Evolutionary conservation across 768 basidiomycete species (phyloP).

Genomic region (Gautieria morchelliformis): DNA sequence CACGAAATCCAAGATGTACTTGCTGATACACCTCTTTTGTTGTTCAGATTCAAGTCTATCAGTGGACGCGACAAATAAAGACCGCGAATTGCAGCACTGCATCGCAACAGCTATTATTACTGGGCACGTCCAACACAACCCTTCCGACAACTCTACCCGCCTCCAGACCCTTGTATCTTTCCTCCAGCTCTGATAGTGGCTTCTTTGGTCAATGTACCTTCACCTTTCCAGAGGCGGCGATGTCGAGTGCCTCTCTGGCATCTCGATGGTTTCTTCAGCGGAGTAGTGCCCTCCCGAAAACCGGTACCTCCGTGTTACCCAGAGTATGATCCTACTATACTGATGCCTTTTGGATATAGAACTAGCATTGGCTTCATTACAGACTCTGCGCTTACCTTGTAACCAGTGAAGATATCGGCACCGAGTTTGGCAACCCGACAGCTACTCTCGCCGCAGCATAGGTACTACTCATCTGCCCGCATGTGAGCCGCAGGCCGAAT

Average conservation of each 20-base stretch:
- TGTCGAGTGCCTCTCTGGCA: slow-evolving; percentile 67
- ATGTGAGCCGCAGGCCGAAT: slow-evolving; percentile 26
- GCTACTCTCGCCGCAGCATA: slow-evolving; percentile 69
- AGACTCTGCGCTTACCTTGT: slow-evolving; percentile 31
- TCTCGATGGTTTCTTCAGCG: slow-evolving; percentile 73
- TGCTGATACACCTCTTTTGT: too few relatives aligned
- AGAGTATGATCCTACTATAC: slow-evolving; percentile 38
- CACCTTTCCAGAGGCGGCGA: slow-evolving; percentile 64
- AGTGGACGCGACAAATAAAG: too few relatives aligned
- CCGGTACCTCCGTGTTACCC: slow-evolving; percentile 15
- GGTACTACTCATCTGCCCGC: slow-evolving; percentile 66
- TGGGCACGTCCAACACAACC: slow-evolving; percentile 18
- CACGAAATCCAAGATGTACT: too few relatives aligned
- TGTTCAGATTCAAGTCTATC: too few relatives aligned
- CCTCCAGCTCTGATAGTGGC: slow-evolving; percentile 40
- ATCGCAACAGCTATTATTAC: not conserved
- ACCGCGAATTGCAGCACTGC: not conserved
- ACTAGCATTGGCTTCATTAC: slow-evolving; percentile 14
- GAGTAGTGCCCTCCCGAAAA: slow-evolving; percentile 21
- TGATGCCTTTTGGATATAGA: slow-evolving; percentile 30
- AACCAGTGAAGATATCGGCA: slow-evolving; percentile 60
- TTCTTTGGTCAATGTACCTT: slow-evolving; percentile 43
- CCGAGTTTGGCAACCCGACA: slow-evolving; percentile 65
- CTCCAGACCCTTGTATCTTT: slow-evolving; percentile 32
- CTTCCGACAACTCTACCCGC: slow-evolving; percentile 36